These are phyloP conservation scores for Xerophyta viscosa DNA, from an alignment of 106 monocot species.

Conservation along the genomic window DNA sequence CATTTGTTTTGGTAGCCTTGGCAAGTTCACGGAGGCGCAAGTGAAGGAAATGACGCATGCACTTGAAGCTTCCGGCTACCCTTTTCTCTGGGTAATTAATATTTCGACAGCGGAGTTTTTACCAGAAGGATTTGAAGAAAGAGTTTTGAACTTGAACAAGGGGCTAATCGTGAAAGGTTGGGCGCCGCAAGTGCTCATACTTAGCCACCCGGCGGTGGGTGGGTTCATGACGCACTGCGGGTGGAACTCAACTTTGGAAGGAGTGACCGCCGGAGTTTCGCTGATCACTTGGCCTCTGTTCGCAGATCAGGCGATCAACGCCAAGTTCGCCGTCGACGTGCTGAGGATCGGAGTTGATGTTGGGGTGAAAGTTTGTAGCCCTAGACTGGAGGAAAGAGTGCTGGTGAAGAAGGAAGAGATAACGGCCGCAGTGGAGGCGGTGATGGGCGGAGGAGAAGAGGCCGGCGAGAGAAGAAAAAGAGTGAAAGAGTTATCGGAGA, in stretches of 20 bases:
- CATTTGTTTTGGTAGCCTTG: constrained; percentile 34
- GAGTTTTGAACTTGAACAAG: no score
- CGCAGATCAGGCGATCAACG: constrained; percentile 15
- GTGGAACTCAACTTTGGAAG: constrained; percentile 23
- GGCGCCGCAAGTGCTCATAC: constrained; percentile 22
- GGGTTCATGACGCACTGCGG: constrained; percentile 36
- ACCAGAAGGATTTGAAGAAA: constrained; percentile 10
- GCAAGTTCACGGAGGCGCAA: constrained; percentile 3
- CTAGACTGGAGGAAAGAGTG: no score
- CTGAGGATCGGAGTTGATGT: constrained; percentile 6
- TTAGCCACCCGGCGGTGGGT: constrained; percentile 14
- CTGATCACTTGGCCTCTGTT: constrained; percentile 18
- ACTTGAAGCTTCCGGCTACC: neutral
- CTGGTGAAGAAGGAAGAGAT: no score
- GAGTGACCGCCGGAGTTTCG: constrained; percentile 13
- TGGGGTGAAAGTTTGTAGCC: no score
- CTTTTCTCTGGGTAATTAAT: constrained; percentile 14
- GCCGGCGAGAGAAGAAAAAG: constrained; percentile 7
- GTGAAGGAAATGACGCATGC: constrained; percentile 13
- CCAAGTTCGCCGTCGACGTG: constrained; percentile 8
- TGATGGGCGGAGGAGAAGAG: constrained; percentile 18
- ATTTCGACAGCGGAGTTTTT: neutral
- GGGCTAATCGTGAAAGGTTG: constrained; percentile 5
- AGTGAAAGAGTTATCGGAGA: constrained; percentile 11
- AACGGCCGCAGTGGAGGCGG: no score